phyloP scores from a whole-genome alignment of 805 yeast genomes.

The Saturnispora sanitii region DNA sequence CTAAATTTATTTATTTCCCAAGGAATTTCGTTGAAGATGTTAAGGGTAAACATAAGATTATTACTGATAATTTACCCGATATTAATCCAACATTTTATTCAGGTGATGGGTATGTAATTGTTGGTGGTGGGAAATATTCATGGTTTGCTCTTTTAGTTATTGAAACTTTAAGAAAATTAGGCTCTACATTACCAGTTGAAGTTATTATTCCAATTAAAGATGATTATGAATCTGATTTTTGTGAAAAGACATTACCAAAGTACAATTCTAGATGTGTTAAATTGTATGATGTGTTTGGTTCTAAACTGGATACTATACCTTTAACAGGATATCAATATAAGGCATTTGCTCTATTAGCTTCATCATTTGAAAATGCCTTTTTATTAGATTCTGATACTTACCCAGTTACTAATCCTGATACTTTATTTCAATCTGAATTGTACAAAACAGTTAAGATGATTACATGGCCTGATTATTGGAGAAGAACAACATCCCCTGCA shows the following conservation, averaged over 20 bases:
- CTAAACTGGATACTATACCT: constrained; percentile 16
- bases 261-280: constrained; percentile 34
- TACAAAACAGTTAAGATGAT: constrained; percentile 39
- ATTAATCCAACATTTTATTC: constrained; percentile 21
- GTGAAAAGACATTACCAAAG: constrained; percentile 31
- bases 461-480: constrained; percentile 71
- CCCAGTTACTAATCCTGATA: constrained; percentile 39
- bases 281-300: constrained; percentile 30
- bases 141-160: constrained; percentile 33
- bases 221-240: constrained; percentile 16
- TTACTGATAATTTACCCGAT: constrained; percentile 37
- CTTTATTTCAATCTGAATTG: constrained; percentile 36
- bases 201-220: constrained; percentile 14
- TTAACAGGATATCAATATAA: constrained; percentile 32
- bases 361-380: constrained; percentile 39
- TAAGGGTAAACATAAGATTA: constrained; percentile 36
- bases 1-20: constrained; percentile 16
- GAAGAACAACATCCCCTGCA: constrained; percentile 51
- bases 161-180: constrained; percentile 33
- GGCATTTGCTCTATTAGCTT: constrained; percentile 37
- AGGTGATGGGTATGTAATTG: constrained; percentile 29
- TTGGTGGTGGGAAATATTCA: constrained; percentile 36
- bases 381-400: constrained; percentile 38
- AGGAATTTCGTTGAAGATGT: constrained; percentile 36
- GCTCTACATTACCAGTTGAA: constrained; percentile 30